A percentile compares a stretch with the other conserved stretches of the same genome.
Evolutionary conservation across 73 alveolate genomes (phyloP).

Genomic region (Symbiodinium natans): DNA sequence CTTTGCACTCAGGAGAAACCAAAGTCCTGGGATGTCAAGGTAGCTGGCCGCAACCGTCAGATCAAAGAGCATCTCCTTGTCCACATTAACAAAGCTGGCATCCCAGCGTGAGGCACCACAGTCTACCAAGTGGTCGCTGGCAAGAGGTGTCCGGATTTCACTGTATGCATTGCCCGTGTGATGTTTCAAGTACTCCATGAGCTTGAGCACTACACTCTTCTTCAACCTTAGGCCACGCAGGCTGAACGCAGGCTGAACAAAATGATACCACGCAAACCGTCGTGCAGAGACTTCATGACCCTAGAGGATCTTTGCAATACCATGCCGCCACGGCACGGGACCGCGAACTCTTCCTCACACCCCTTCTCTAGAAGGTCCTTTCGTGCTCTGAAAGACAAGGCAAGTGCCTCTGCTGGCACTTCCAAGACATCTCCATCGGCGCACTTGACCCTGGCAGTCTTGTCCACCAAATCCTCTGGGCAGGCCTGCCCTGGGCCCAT

Average conservation of each 20-base stretch:
- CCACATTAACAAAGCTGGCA: slow-evolving; percentile 73
- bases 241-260: too few species aligned
- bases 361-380: slow-evolving; percentile 40
- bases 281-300: neutral
- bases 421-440: slow-evolving; percentile 31
- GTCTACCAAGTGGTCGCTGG: slow-evolving; percentile 34
- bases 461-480: slow-evolving; percentile 36
- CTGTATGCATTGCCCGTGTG: slow-evolving; percentile 45
- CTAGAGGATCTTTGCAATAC: neutral
- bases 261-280: too few species aligned
- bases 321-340: slow-evolving; percentile 33
- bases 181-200: slow-evolving; percentile 53
- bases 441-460: slow-evolving; percentile 18
- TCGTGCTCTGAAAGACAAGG: slow-evolving; percentile 31
- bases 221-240: slow-evolving; percentile 11
- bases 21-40: slow-evolving; percentile 59
- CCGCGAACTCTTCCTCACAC: neutral
- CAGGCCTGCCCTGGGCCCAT: slow-evolving; percentile 52
- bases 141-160: slow-evolving; percentile 55
- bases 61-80: slow-evolving; percentile 55
- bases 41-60: slow-evolving; percentile 90
- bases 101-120: slow-evolving; percentile 60
- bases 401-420: slow-evolving; percentile 26
- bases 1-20: slow-evolving; percentile 79
- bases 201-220: slow-evolving; percentile 28